Evolutionary conservation across 495 filamentous ascomycete genomes (phyloP).

Genomic region (Aspergillus coremiiformis): DNA sequence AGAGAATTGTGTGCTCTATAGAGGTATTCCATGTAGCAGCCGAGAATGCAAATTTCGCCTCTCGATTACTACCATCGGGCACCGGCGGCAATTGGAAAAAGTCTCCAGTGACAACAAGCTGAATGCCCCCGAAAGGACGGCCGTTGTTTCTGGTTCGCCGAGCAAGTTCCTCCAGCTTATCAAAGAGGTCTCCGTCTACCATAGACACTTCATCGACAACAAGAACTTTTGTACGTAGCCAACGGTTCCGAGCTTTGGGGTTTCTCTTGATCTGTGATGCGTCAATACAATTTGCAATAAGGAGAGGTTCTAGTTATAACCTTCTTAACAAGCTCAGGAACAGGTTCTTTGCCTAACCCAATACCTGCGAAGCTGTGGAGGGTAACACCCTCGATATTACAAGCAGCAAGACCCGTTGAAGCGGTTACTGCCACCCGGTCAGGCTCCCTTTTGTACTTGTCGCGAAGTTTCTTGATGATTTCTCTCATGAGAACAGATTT

Average conservation of each 20-base stretch:
- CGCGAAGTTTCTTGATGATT: constrained; percentile 72
- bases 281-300: background rate
- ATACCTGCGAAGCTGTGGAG: constrained; percentile 95
- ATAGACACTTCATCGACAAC: constrained; percentile 96
- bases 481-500: constrained; percentile 93
- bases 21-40: constrained; percentile 84
- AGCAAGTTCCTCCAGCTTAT: constrained; percentile 91
- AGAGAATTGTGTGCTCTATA: constrained; percentile 89
- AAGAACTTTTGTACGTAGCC: constrained; percentile 79
- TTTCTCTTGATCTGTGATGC: constrained; percentile 65
- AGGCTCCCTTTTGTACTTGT: constrained; percentile 63
- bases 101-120: constrained; percentile 91
- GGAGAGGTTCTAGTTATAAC: constrained; percentile 9
- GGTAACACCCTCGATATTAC: constrained; percentile 93
- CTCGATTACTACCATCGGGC: constrained; percentile 59
- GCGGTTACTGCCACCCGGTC: constrained; percentile 89
- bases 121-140: constrained; percentile 89
- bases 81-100: constrained; percentile 97
- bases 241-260: constrained; percentile 76
- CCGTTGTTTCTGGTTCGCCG: constrained; percentile 76
- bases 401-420: constrained; percentile 91
- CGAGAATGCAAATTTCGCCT: constrained; percentile 85
- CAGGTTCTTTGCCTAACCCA: constrained; percentile 85
- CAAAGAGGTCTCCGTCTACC: constrained; percentile 95
- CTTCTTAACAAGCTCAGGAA: constrained; percentile 77